Base-by-base conservation (phyloP, 176 grass and related monocot species). In the Oryza punctata region DNA sequence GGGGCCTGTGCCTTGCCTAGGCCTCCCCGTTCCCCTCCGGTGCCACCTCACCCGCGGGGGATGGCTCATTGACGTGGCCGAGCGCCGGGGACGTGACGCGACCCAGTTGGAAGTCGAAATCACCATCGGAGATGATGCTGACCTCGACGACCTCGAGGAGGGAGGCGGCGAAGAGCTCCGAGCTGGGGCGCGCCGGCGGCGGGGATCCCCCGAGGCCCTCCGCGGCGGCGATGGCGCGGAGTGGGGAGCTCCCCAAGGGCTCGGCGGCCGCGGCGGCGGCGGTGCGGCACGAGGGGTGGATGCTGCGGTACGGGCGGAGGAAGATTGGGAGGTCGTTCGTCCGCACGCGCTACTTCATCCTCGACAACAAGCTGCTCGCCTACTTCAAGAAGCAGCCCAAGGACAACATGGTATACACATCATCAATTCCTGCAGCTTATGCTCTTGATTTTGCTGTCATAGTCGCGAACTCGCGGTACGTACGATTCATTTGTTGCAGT, bases 351-450 rank as follows among this genome's bases (percentile, higher is more conserved):
- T 99, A 96, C 77, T 99, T 99, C 63, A 89, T 96, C 60, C 90
- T 99, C 69, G 91, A 94, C 63, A 61, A 80, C 73, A 83, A 63
- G 78, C 70, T 79, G 12, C 89, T 99, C 82, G 77, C 93, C 3
- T 99, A 96, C 85, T 95, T 90, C 85, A 99, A 96, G 83, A 99
- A 84, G 87, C 73, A 96, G 78, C 96, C 96, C 24, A 91, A 67
- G 72, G 91, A 94, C 81, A 92, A 43, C 64, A 96, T 90, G 93
- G 96, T 99, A 86, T 2, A 41, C 45, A 5, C 8, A 4, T 38
- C 27, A 25, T 12, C 18, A 45, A 29, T 29, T 43, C 28, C 1
- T 16, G 3, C 26, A 32, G 2, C 13, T 25, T 3, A 8, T 59
- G 66, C 86, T 82, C 25, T 67, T 19, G 27, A 74, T 76, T 70